A percentile compares a stretch with the other conserved stretches of the same genome.
Evolutionary conservation across 345 rosid species (phyloP).

Genomic region (Litchi chinensis): DNA sequence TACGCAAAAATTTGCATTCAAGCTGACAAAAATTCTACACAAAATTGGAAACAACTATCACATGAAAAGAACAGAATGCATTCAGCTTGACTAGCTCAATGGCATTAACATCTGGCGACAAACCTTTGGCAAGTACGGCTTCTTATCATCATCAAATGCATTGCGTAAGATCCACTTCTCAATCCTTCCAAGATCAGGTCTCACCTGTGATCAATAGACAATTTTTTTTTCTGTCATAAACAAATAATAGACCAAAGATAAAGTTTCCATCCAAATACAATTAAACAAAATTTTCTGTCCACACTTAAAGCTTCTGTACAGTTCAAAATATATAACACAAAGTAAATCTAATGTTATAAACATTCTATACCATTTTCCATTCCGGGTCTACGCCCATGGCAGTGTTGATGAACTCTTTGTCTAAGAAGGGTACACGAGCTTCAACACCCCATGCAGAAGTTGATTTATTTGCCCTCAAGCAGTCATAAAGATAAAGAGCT

Average conservation of each 20-base stretch:
- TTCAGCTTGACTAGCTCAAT: background rate
- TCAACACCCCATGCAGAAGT: conserved; percentile 94
- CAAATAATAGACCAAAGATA: background rate
- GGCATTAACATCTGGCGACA: background rate
- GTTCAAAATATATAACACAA: background rate
- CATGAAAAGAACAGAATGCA: background rate
- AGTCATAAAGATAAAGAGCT: conserved; percentile 85
- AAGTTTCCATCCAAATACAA: background rate
- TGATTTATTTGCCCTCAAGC: conserved; percentile 85
- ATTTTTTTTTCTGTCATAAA: background rate
- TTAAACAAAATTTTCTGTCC: background rate
- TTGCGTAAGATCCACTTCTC: conserved; percentile 88
- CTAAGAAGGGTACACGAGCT: conserved; percentile 90
- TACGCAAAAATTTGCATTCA: background rate
- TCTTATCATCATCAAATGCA: conserved; percentile 76
- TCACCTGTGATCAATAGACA: conserved; percentile 43
- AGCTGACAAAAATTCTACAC: background rate
- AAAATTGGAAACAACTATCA: background rate
- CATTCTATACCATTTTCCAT: conserved; percentile 71
- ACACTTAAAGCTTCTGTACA: background rate
- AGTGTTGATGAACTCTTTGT: conserved; percentile 62
- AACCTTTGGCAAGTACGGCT: conserved; percentile 84
- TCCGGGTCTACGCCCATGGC: conserved; percentile 88
- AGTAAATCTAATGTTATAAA: conserved; percentile 3
- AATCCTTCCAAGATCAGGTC: conserved; percentile 73